phyloP scores from a whole-genome alignment of 2,329 filamentous ascomycete species.

The Talaromyces sp. region DNA sequence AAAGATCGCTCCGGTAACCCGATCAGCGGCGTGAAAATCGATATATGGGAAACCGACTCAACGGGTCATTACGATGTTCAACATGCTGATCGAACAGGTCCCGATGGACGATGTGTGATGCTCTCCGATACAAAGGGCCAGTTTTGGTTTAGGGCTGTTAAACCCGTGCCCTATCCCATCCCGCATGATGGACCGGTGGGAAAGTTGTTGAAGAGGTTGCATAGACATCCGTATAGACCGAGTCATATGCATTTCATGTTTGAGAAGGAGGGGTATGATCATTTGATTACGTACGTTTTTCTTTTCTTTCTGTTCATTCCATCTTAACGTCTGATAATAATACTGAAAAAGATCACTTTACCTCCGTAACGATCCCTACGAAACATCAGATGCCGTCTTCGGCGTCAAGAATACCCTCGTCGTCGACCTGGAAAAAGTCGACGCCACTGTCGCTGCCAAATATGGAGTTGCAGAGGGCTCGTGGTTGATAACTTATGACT shows the following conservation, averaged over 20 bases:
- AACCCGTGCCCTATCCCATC: constrained; percentile 80
- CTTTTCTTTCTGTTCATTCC: background rate
- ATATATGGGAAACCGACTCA: constrained; percentile 68
- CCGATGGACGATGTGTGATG: constrained; percentile 70
- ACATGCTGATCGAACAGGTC: constrained; percentile 56
- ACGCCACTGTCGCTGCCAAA: constrained; percentile 50
- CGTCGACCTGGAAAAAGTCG: constrained; percentile 54
- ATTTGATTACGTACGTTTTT: constrained; percentile 68
- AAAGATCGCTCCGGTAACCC: constrained; percentile 60
- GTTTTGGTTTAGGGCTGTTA: constrained; percentile 83
- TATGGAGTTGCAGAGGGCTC: constrained; percentile 61
- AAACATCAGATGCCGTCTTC: constrained; percentile 79
- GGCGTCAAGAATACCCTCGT: constrained; percentile 77
- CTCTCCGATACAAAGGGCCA: constrained; percentile 62
- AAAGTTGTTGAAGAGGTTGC: constrained; percentile 58
- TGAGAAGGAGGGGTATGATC: constrained; percentile 70
- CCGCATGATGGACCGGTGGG: constrained; percentile 81
- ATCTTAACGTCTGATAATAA: too few species aligned
- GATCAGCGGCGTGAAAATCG: constrained; percentile 62
- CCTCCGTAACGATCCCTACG: constrained; percentile 71
- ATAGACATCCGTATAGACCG: constrained; percentile 72
- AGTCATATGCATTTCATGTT: constrained; percentile 81
- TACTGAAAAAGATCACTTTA: constrained; percentile 60
- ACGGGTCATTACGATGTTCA: constrained; percentile 74
- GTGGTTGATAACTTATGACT: constrained; percentile 65